Conservation (phyloP, 2,329 filamentous ascomycete genomes). For the Fusarium longipes region DNA sequence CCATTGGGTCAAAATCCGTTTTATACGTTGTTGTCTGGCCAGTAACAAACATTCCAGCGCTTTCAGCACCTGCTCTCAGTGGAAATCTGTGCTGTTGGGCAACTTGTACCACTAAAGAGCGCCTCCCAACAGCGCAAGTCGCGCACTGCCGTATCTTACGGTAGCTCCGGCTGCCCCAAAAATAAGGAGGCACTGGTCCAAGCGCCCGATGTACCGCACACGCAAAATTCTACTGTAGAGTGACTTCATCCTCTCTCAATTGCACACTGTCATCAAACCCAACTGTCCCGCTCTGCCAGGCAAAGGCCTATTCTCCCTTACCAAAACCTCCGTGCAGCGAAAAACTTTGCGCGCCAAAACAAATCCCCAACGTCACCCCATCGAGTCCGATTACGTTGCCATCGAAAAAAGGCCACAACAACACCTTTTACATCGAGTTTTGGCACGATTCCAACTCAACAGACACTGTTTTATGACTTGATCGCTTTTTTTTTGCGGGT, state of each 20-base stretch:
- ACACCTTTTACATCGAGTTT: constrained; percentile 63
- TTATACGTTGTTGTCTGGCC: constrained; percentile 21
- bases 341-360: constrained; percentile 66
- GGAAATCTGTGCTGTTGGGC: not conserved
- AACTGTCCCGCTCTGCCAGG: constrained; percentile 22
- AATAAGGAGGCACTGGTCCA: constrained; percentile 50
- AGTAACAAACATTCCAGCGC: constrained; percentile 8
- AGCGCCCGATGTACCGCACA: constrained; percentile 47
- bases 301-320: constrained; percentile 44
- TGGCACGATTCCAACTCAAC: constrained; percentile 62
- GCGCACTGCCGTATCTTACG: constrained; percentile 8
- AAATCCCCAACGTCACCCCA: constrained; percentile 67
- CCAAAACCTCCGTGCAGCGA: constrained; percentile 54
- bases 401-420: constrained; percentile 66
- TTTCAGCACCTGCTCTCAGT: constrained; percentile 7
- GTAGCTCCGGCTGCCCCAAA: constrained; percentile 13
- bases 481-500: constrained; percentile 72
- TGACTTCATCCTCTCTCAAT: constrained; percentile 42
- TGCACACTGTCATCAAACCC: constrained; percentile 45
- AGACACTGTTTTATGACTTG: constrained; percentile 70
- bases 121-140: not conserved
- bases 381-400: constrained; percentile 59
- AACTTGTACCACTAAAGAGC: constrained; percentile 2
- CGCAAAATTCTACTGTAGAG: constrained; percentile 34
- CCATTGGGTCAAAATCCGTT: constrained; percentile 10